Base-by-base conservation (phyloP, 2,329 filamentous ascomycete genomes). In the Exophiala phaeomuriformis region DNA sequence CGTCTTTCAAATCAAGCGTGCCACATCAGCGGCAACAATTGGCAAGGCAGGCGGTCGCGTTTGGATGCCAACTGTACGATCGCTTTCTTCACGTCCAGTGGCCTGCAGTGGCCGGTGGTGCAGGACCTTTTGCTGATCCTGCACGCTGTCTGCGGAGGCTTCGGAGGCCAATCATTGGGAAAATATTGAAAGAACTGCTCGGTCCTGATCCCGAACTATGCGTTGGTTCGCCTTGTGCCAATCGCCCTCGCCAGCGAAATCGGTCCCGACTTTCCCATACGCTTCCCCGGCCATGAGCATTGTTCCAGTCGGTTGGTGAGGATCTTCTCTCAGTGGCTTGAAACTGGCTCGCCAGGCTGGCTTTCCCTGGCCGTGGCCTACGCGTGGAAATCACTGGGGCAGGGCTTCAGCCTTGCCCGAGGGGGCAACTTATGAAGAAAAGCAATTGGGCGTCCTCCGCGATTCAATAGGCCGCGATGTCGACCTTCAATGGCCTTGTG, bases 401-500 rank as follows among this genome's bases (percentile, higher is more conserved):
- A 19, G 19, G 19, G 29, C 39, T 35, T 33, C 49, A 56, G 53
- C 53, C 53, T 56, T 44, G 53, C 45, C 43, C 6, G 30, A 3
- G 37, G 33, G 12, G 19, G 19, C 19, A 19, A 19, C 19, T 19
- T 19, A 19, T 19, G 19, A 19, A 19, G 19, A 19, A 19, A 19
- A 19, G 19, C 19, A 19, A 19, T 19, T 19, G 19, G 19, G 19
- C 19, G 19, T 19, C 19, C 19, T 19, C 19, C 19, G 19, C 19
- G 19, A 19, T 19, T 19, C 19, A 19, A 19, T 19, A 19, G 19
- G 19, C 19, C 51, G 61, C 35, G 49, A 90, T 90, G 86, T 90
- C 87, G 27, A 90, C 86, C 1, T 90, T 90, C 67, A 77, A 85
- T 61, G 86, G 86, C 47, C 69, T 83, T 35, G 73, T 90, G 52